phyloP scores from a whole-genome alignment of 495 filamentous ascomycete species.

The Collariella sp. region DNA sequence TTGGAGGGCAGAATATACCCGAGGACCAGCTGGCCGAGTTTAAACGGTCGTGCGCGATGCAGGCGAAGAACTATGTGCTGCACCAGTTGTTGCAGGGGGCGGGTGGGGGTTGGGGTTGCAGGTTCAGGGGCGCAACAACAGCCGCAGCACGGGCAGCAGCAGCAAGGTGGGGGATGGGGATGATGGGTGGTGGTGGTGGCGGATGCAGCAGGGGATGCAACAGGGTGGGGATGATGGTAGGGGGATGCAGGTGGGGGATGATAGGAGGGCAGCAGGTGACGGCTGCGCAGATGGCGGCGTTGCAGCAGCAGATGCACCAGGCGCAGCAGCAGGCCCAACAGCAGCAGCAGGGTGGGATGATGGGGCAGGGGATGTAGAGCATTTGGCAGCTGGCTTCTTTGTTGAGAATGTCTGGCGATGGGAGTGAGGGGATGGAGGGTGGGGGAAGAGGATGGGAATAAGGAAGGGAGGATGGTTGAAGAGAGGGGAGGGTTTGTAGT shows the following conservation, averaged over 20 bases:
- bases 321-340: conserved; percentile 28
- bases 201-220: not conserved
- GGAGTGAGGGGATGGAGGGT: not conserved
- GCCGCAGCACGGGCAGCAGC: not conserved
- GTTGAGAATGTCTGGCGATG: not conserved
- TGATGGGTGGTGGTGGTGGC: not conserved
- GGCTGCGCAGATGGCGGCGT: not conserved
- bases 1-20: conserved; percentile 26
- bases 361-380: conserved; percentile 22
- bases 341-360: conserved; percentile 25
- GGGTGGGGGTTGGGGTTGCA: conserved; percentile 9
- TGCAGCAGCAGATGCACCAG: conserved; percentile 4
- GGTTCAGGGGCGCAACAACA: not conserved
- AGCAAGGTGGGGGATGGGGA: not conserved
- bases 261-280: not conserved
- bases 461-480: not conserved
- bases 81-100: not conserved
- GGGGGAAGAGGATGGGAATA: not conserved
- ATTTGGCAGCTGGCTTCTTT: not conserved
- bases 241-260: not conserved
- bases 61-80: conserved; percentile 20
- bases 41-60: conserved; percentile 17
- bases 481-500: not conserved
- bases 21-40: conserved; percentile 27
- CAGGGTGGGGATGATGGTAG: too few relatives aligned